These are phyloP conservation scores for Tylopilus rubrobrunneus DNA, from an alignment of 768 basidiomycete species.

Conservation along the genomic window DNA sequence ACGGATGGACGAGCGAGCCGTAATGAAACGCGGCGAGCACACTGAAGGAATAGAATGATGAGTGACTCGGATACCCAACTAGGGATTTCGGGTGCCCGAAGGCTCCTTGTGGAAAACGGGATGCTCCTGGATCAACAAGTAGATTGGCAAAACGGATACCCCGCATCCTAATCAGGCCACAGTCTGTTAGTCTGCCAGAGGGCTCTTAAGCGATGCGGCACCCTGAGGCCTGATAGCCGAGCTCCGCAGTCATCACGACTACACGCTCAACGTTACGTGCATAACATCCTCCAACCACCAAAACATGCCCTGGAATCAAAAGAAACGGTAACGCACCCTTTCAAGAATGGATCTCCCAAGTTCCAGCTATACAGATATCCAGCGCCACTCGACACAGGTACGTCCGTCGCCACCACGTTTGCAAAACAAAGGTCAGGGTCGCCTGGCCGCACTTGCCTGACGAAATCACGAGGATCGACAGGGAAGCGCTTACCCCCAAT, in stretches of 20 bases:
- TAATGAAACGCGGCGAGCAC: conserved; percentile 67
- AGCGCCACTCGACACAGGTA: conserved; percentile 45
- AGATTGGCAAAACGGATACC: neutral
- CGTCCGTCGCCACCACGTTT: conserved; percentile 60
- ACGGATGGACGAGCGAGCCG: conserved; percentile 68
- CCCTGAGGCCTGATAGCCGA: neutral
- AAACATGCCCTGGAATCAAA: neutral
- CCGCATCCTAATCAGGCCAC: conserved; percentile 1
- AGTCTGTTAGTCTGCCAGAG: no score
- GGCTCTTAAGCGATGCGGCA: no score
- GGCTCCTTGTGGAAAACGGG: conserved; percentile 8
- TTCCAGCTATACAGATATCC: conserved; percentile 75
- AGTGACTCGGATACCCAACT: neutral
- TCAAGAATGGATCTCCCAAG: conserved; percentile 72
- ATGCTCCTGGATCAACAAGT: neutral
- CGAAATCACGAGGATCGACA: conserved; percentile 73
- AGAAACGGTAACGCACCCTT: conserved; percentile 46
- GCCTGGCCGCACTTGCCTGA: conserved; percentile 38
- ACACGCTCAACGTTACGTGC: no score
- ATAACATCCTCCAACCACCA: no score
- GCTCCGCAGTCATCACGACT: neutral
- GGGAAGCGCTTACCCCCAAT: conserved; percentile 69
- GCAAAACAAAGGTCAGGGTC: conserved; percentile 44
- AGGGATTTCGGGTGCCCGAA: conserved; percentile 10
- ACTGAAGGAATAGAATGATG: conserved; percentile 31